Base-by-base conservation (phyloP, 2,329 filamentous ascomycete genomes). In the Truncatella angustata region DNA sequence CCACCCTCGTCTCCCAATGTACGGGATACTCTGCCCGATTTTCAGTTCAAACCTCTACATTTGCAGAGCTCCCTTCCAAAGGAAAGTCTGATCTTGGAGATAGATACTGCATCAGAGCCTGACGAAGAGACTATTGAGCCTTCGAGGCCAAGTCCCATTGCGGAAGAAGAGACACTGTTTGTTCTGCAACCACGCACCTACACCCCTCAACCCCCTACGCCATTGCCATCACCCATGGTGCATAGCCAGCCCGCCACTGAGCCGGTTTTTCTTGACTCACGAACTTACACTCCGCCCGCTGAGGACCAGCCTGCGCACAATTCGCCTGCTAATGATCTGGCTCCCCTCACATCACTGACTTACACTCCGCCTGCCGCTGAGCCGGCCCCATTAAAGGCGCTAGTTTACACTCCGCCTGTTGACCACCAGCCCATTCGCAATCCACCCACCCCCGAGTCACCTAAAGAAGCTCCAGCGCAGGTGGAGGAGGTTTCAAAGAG, bases 151-250 rank as follows among this genome's bases (percentile, higher is more conserved):
- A 50, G 48, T 35, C 57, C 58, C 6, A 55, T 61, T 12, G 64
- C 66, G 34, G 71, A 79, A 35, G 70, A 71, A 35, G 70, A 71
- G 9, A 66, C 72, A 0, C 60, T 83, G 1, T 83, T 75, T 53
- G 70, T 84, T 20, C 68, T 85, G 4, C 80, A 84, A 56, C 81
- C 81, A 11, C 71, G 75, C 30, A 82, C 79, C 0, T 84, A 84
- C 58, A 82, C 79, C 0, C 81, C 81, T 0, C 70, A 74, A 47
- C 74, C 73, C 4, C 72, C 75, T 0, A 69, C 73, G 10, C 77
- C 78, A 3, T 60, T 75, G 20, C 74, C 77, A 1, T 79, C 79
- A 4, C 78, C 79, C 2, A 70, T 70, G 45, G 57, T 74, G 5
- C 23, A 16, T 16, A 24, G 32, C 16, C 43, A 21, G 12, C 26